phyloP scores from a whole-genome alignment of 306 rosid species.

The Castanopsis chinensis region DNA sequence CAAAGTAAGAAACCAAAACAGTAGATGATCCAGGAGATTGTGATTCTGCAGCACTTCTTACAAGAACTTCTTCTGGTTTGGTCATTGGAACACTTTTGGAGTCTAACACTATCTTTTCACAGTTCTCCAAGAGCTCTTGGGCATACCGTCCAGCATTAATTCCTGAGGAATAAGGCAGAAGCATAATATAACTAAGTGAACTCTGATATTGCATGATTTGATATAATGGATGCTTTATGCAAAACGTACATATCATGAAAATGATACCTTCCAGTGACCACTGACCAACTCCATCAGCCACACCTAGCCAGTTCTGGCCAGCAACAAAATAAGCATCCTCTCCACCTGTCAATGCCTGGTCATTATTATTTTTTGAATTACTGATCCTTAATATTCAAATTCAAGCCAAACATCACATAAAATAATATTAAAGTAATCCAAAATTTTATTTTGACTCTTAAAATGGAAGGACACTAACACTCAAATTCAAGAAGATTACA shows the following conservation, averaged over 20 bases:
- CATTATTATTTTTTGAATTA: conserved; percentile 48
- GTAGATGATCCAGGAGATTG: conserved; percentile 60
- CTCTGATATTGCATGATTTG: background rate
- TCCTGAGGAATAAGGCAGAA: conserved; percentile 34
- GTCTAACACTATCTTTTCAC: conserved; percentile 46
- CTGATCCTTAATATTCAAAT: conserved; percentile 16
- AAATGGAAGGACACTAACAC: background rate
- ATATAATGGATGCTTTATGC: conserved; percentile 14
- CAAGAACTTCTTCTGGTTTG: conserved; percentile 56
- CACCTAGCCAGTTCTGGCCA: conserved; percentile 63
- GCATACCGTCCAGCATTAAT: conserved; percentile 44
- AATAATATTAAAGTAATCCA: background rate
- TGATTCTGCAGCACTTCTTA: conserved; percentile 47
- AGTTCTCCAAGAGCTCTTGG: conserved; percentile 61
- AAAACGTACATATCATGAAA: conserved; percentile 18
- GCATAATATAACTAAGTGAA: background rate
- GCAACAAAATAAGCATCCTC: conserved; percentile 71
- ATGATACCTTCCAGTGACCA: conserved; percentile 75
- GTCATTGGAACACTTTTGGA: conserved; percentile 27
- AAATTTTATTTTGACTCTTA: background rate
- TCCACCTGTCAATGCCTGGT: conserved; percentile 71
- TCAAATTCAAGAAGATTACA: background rate
- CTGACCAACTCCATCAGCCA: conserved; percentile 78
- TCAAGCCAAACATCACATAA: conserved; percentile 6
- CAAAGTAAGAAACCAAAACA: conserved; percentile 57